Percentiles rank a stretch among this genome's conserved stretches.
phyloP scores from a whole-genome alignment of 2,329 filamentous ascomycete species.

The Teratosphaeria zuluensis region DNA sequence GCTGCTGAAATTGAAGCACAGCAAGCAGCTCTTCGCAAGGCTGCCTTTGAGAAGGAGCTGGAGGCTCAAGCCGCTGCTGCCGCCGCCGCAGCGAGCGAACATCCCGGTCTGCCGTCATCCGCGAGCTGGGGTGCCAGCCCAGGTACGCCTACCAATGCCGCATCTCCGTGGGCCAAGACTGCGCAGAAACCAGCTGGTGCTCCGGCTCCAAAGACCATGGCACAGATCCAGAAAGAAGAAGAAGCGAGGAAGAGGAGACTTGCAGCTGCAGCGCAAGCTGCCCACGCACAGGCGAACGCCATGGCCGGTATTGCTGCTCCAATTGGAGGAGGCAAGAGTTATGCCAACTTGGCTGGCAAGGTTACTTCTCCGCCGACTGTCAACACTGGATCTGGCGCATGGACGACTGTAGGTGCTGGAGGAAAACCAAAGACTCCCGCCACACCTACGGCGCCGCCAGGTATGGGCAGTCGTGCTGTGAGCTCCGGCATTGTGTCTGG shows the following conservation, averaged over 20 bases:
- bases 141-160: conserved; percentile 44
- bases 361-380: conserved; percentile 33
- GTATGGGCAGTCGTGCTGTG: conserved; percentile 37
- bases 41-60: conserved; percentile 71
- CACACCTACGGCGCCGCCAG: conserved; percentile 33
- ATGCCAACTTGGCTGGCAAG: conserved; percentile 89
- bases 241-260: conserved; percentile 77
- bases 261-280: conserved; percentile 42
- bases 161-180: conserved; percentile 58
- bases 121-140: conserved; percentile 78
- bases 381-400: conserved; percentile 57
- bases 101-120: conserved; percentile 71
- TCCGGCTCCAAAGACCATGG: conserved; percentile 73
- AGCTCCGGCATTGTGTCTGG: conserved; percentile 34
- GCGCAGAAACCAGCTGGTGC: conserved; percentile 39
- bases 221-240: conserved; percentile 95
- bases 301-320: conserved; percentile 35
- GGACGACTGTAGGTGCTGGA: conserved; percentile 90
- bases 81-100: conserved; percentile 21
- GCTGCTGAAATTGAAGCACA: conserved; percentile 80
- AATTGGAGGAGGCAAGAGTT: conserved; percentile 68
- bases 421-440: conserved; percentile 78
- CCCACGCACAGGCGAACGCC: conserved; percentile 33
- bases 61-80: conserved; percentile 35
- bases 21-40: conserved; percentile 66